A percentile compares a stretch with the other conserved stretches of the same genome.
Conservation (phyloP, 106 monocot genomes). For the Agapanthus africanus region DNA sequence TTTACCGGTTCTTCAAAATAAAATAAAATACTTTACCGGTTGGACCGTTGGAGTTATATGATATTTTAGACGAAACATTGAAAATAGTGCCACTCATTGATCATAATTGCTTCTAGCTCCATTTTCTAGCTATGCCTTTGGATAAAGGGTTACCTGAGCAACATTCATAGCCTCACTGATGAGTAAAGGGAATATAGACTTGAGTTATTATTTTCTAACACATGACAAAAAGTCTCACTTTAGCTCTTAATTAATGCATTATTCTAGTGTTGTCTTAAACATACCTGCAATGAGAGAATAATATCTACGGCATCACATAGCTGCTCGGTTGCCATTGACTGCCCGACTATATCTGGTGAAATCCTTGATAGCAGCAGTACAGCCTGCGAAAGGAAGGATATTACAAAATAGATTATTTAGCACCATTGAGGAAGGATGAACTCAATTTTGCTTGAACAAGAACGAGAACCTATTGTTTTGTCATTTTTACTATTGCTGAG, state of each 20-base stretch:
- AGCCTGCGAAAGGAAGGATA: constrained; percentile 13
- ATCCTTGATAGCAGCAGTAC: constrained; percentile 32
- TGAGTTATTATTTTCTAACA: not conserved
- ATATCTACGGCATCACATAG: constrained; percentile 49
- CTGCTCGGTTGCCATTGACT: constrained; percentile 22
- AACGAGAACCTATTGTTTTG: not conserved
- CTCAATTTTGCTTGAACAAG: not conserved
- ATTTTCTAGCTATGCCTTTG: not conserved
- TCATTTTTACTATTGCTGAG: not conserved
- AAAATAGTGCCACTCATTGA: not conserved
- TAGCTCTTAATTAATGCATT: no score
- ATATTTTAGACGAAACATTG: not conserved
- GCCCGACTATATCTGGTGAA: constrained; percentile 39
- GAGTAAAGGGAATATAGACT: not conserved
- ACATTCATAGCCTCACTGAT: not conserved
- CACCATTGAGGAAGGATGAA: not conserved
- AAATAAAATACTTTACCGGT: no score
- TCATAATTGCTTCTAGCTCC: not conserved
- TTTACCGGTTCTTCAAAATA: no score
- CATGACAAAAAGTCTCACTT: not conserved
- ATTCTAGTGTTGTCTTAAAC: no score
- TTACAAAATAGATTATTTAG: not conserved
- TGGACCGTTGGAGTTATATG: not conserved
- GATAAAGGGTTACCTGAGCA: not conserved
- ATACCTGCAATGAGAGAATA: constrained; percentile 45